A percentile compares a stretch with the other conserved stretches of the same genome.
phyloP scores from a whole-genome alignment of 2,329 filamentous ascomycete species.

The Xylaria sp. region DNA sequence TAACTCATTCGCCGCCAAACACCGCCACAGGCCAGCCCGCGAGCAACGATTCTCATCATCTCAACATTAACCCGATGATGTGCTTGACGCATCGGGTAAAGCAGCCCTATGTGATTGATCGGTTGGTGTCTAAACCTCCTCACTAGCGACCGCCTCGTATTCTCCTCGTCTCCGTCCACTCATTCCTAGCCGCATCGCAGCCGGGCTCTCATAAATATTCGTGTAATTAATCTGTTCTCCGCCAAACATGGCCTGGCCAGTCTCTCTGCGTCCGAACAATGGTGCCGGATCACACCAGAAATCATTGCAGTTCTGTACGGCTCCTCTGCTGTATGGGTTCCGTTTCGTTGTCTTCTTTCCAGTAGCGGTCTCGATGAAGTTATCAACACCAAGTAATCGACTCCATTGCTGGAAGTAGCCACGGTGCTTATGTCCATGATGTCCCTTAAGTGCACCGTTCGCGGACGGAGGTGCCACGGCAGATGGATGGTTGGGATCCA shows the following conservation, averaged over 20 bases:
- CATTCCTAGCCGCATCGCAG: constrained; percentile 53
- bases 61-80: constrained; percentile 11
- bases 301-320: constrained; percentile 86
- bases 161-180: constrained; percentile 45
- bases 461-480: constrained; percentile 45
- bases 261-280: constrained; percentile 68
- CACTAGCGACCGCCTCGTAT: constrained; percentile 58
- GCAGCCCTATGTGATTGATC: background rate
- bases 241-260: constrained; percentile 68
- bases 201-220: constrained; percentile 79
- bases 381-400: constrained; percentile 81
- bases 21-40: constrained; percentile 4
- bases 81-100: constrained; percentile 1
- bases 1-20: background rate
- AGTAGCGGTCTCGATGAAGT: constrained; percentile 87
- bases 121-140: constrained; percentile 43
- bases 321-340: constrained; percentile 82
- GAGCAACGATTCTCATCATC: constrained; percentile 6
- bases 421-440: constrained; percentile 49
- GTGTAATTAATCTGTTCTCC: constrained; percentile 82
- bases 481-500: constrained; percentile 61
- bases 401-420: constrained; percentile 76
- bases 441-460: constrained; percentile 36
- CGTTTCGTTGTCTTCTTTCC: constrained; percentile 53
- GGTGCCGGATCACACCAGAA: constrained; percentile 93